These are phyloP conservation scores for Pseudopyricularia javanii DNA, from an alignment of 2,329 filamentous ascomycete genomes.

Conservation along the genomic window DNA sequence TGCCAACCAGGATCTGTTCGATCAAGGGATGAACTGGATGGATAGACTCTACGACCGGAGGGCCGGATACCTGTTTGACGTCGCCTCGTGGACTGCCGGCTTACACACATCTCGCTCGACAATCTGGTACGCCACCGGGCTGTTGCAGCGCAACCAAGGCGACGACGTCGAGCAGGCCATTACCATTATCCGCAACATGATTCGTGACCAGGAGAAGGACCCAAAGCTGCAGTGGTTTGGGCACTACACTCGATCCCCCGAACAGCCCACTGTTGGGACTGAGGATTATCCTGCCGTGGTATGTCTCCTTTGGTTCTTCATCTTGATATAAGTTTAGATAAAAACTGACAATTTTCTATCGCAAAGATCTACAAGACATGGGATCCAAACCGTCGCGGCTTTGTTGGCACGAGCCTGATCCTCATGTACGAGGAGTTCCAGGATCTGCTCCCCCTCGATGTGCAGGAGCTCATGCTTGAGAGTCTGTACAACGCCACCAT, in stretches of 20 bases:
- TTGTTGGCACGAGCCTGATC: constrained; percentile 46
- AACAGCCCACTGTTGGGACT: constrained; percentile 46
- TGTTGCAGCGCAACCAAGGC: constrained; percentile 39
- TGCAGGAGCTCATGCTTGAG: constrained; percentile 31
- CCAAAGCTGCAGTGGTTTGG: constrained; percentile 37
- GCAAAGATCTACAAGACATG: constrained; percentile 39
- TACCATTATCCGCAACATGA: constrained; percentile 27
- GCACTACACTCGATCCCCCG: constrained; percentile 39
- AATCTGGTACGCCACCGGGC: constrained; percentile 45
- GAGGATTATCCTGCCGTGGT: constrained; percentile 21
- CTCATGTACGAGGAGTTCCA: constrained; percentile 46
- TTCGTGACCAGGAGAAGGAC: constrained; percentile 38
- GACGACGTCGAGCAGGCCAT: too few relatives aligned
- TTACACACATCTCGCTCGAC: constrained; percentile 47
- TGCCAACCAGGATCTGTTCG: constrained; percentile 23
- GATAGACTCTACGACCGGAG: constrained; percentile 40
- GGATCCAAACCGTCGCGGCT: constrained; percentile 55
- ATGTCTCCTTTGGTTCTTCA: too few relatives aligned
- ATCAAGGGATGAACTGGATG: constrained; percentile 41
- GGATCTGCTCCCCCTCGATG: constrained; percentile 24
- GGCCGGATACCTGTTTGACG: constrained; percentile 39
- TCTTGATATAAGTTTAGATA: too few relatives aligned
- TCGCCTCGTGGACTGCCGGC: constrained; percentile 29
- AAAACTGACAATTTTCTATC: background rate
- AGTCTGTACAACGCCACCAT: constrained; percentile 41